Evolutionary conservation across 768 basidiomycete genomes (phyloP), one percentile per base, ranked within the genome.

Genomic region (Lactarius psammicola): DNA sequence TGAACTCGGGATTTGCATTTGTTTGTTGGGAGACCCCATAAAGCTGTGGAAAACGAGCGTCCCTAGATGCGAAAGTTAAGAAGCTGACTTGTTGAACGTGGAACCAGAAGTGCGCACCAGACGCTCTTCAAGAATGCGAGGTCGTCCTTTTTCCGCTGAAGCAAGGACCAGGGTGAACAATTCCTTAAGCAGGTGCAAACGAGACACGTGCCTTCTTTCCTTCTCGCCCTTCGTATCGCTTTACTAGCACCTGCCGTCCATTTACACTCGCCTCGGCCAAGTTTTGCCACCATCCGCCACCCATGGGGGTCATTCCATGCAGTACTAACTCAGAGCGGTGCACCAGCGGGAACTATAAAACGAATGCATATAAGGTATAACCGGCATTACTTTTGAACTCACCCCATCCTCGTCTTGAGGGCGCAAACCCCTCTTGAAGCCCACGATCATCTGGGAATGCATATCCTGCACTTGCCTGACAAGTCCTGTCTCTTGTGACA

Each of bases 391-490:
- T 17, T 33, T 49, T 46, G 20, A 28, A 44, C 60, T 13, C n/a
- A 62, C 65, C 56, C 61, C 61, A 46, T 63, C 62, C 2, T 63
- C 61, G 30, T 67, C 66, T 36, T 56, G 56, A 26, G 57, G 66
- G 54, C 56, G 38, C 3, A 58, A 31, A 1, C 63, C 63, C 36
- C 63, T 31, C 26, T 46, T 26, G 30, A 64, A 64, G 31, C 63
- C 63, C 42, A 59, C 56, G 17, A 40, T 31, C 34, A 67, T 63
- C 56, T 59, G 49, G 13, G 59, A 58, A 28, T 67, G 66, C 61
- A 63, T 63, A 20, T 26, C 44, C n/a, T 63, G 36, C 15, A 63
- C 34, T 40, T 62, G 61, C 28, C 54, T 54, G 33, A 66, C 65
- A 28, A 66, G 61, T 5, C 42, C 57, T 36, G 49, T 62, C 34